Evolutionary conservation across 2,329 filamentous ascomycete species (phyloP).

Genomic region (Colletotrichum falcatum): DNA sequence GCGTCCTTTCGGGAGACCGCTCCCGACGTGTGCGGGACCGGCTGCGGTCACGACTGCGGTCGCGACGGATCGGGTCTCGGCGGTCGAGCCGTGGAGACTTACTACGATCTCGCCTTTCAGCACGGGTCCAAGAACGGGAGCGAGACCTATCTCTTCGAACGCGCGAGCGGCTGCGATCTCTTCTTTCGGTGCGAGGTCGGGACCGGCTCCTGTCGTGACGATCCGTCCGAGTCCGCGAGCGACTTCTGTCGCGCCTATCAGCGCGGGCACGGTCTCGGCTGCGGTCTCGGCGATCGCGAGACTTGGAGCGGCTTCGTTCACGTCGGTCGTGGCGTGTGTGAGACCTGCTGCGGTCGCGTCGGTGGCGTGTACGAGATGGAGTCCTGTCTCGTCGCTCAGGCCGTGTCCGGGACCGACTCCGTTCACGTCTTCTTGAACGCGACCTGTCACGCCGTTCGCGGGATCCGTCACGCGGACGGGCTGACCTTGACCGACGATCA

Average conservation of each 20-base stretch:
- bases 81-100: slow-evolving; percentile 44
- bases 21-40: slow-evolving; percentile 42
- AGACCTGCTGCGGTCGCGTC: slow-evolving; percentile 46
- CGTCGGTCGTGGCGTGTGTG: slow-evolving; percentile 50
- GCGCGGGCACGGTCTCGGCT: slow-evolving; percentile 51
- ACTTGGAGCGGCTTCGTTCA: slow-evolving; percentile 49
- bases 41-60: slow-evolving; percentile 38
- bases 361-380: slow-evolving; percentile 50
- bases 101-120: slow-evolving; percentile 46
- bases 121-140: slow-evolving; percentile 31
- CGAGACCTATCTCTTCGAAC: slow-evolving; percentile 41
- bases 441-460: slow-evolving; percentile 51
- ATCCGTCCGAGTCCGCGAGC: slow-evolving; percentile 44
- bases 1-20: slow-evolving; percentile 43
- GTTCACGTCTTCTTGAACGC: slow-evolving; percentile 47
- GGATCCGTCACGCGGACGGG: slow-evolving; percentile 50
- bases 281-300: slow-evolving; percentile 48
- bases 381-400: slow-evolving; percentile 52
- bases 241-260: slow-evolving; percentile 50
- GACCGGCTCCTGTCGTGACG: slow-evolving; percentile 48
- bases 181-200: slow-evolving; percentile 43
- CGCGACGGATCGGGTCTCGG: slow-evolving; percentile 41
- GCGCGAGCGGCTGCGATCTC: slow-evolving; percentile 49
- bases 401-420: slow-evolving; percentile 49
- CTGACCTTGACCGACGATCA: slow-evolving; percentile 55